These are phyloP conservation scores for Coemansia sp. DNA, from an alignment of 192 early-diverging fungal species.

Conservation along the genomic window DNA sequence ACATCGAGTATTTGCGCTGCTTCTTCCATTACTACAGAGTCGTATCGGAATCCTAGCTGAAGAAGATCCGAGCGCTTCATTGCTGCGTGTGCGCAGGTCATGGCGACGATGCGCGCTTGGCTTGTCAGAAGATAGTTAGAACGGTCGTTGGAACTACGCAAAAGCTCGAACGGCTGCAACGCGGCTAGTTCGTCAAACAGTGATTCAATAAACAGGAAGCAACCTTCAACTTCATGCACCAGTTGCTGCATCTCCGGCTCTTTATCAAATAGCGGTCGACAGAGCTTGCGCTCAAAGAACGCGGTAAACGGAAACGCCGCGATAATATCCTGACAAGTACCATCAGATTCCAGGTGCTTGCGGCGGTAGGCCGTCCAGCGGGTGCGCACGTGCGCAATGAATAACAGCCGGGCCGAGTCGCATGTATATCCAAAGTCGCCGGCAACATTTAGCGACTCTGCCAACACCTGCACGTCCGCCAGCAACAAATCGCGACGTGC, in stretches of 20 bases:
- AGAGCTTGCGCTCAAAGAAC: constrained; percentile 69
- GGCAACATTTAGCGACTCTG: constrained; percentile 69
- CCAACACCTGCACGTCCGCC: constrained; percentile 72
- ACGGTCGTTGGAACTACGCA: constrained; percentile 74
- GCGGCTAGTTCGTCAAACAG: constrained; percentile 90
- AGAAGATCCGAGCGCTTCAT: constrained; percentile 84
- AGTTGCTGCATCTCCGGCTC: constrained; percentile 22
- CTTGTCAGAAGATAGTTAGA: constrained; percentile 91
- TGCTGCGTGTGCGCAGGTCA: constrained; percentile 97
- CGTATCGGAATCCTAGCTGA: constrained; percentile 90
- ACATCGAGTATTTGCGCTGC: constrained; percentile 93
- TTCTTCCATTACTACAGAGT: constrained; percentile 97
- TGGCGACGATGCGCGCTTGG: constrained; percentile 94
- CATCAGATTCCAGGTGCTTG: constrained; percentile 17
- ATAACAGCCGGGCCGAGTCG: constrained; percentile 92
- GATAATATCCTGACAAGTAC: background rate
- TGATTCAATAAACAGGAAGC: constrained; percentile 74
- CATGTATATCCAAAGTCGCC: constrained; percentile 92
- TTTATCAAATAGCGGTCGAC: constrained; percentile 61
- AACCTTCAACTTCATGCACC: constrained; percentile 69
- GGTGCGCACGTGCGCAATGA: constrained; percentile 68
- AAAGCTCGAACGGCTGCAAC: constrained; percentile 91
- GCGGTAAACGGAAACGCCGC: constrained; percentile 76
- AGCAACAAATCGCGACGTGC: constrained; percentile 77
- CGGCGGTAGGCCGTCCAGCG: constrained; percentile 73